These are phyloP conservation scores for Trichosporon asahii DNA, from an alignment of 1,284 basidiomycete genomes.

Conservation along the genomic window DNA sequence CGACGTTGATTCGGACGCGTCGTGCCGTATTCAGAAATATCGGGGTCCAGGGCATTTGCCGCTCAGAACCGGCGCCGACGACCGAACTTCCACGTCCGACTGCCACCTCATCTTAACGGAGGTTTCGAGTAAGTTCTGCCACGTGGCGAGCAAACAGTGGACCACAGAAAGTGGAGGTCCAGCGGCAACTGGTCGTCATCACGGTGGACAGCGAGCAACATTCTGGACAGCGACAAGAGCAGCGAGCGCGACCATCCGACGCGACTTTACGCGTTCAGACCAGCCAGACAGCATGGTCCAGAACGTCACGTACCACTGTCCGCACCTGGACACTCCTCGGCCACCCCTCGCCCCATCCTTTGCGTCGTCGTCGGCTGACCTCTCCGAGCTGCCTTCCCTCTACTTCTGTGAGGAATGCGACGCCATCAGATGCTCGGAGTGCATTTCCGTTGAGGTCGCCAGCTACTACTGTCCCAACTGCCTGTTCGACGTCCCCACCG, in stretches of 20 bases:
- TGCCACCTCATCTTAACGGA: conserved; percentile 1
- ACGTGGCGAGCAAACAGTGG: not conserved
- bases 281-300: not conserved
- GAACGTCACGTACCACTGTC: conserved; percentile 48
- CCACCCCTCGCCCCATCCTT: conserved; percentile 60
- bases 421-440: conserved; percentile 84
- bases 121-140: conserved; percentile 4
- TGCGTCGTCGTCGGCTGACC: conserved; percentile 68
- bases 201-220: not conserved
- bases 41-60: not conserved
- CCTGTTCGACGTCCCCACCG: conserved; percentile 96
- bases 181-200: not conserved
- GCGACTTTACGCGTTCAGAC: not conserved
- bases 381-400: conserved; percentile 76
- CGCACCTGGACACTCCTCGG: conserved; percentile 53
- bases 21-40: not conserved
- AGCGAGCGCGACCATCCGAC: not conserved
- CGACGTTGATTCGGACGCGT: not conserved
- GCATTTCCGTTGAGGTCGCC: conserved; percentile 86
- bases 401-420: conserved; percentile 99
- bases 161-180: not conserved
- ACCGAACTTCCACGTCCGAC: conserved; percentile 1
- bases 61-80: not conserved
- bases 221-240: no score
- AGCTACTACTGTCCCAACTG: conserved; percentile 98